Evolutionary conservation across 257 asterid genomes (phyloP).

Genomic region (Solanum okadae): DNA sequence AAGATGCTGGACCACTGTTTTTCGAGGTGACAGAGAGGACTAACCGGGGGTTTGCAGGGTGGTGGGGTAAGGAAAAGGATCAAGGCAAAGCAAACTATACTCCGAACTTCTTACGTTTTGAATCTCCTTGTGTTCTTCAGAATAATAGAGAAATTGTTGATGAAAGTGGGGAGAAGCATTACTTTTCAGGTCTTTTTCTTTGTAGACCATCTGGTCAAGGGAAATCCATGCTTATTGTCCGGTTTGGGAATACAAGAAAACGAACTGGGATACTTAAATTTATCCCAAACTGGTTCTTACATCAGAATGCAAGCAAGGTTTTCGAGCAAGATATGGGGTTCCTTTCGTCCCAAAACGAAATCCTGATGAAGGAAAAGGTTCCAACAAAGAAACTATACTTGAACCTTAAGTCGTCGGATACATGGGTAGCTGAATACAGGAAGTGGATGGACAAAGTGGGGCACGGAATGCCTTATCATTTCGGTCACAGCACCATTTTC

Average conservation of each 20-base stretch:
- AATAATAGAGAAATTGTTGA: constrained; percentile 56
- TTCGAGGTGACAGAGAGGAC: constrained; percentile 75
- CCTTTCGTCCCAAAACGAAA: constrained; percentile 87
- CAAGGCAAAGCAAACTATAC: constrained; percentile 35
- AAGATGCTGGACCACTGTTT: constrained; percentile 65
- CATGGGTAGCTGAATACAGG: constrained; percentile 79
- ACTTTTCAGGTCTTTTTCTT: constrained; percentile 67
- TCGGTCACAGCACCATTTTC: constrained; percentile 67
- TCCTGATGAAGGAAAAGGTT: constrained; percentile 65
- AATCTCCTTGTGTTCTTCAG: constrained; percentile 83
- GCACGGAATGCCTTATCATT: constrained; percentile 86
- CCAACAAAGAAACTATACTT: constrained; percentile 74
- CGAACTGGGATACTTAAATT: constrained; percentile 32
- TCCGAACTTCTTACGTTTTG: constrained; percentile 54
- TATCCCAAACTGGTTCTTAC: constrained; percentile 71
- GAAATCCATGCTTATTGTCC: constrained; percentile 88
- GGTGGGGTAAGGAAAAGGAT: constrained; percentile 71
- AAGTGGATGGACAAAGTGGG: constrained; percentile 98
- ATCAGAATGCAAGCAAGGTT: constrained; percentile 84
- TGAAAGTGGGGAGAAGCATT: constrained; percentile 47
- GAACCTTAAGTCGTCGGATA: constrained; percentile 71
- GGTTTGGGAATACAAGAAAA: constrained; percentile 64
- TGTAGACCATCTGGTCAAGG: constrained; percentile 96
- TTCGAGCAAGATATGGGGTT: constrained; percentile 99
- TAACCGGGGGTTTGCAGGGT: constrained; percentile 78